Percentiles rank a stretch among this genome's conserved stretches.
Conservation (phyloP, 2,329 filamentous ascomycete species). For the Alternaria postmessia region DNA sequence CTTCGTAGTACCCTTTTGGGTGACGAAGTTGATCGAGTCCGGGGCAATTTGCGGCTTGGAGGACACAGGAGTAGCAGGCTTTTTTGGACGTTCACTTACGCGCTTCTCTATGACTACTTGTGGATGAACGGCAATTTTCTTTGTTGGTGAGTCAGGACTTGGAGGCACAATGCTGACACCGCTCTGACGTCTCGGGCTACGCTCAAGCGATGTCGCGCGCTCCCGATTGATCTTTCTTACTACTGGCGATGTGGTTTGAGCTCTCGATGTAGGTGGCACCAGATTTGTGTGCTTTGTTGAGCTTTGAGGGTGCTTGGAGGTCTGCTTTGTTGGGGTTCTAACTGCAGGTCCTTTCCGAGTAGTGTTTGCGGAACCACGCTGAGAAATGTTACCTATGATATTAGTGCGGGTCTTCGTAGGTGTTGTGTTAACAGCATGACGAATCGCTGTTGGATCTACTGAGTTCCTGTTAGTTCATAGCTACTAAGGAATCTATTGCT, state of each 20-base stretch:
- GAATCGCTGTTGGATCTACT: constrained; percentile 6
- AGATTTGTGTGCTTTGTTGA: not conserved
- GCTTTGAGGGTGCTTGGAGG: not conserved
- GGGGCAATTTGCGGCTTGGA: not conserved
- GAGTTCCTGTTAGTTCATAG: not conserved
- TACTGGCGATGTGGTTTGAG: not conserved
- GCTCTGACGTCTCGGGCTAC: constrained; percentile 14
- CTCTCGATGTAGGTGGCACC: not conserved
- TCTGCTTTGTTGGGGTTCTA: too few species aligned
- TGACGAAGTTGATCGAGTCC: not conserved
- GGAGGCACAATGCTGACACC: constrained; percentile 8
- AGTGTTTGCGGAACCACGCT: not conserved
- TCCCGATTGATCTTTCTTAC: constrained; percentile 3
- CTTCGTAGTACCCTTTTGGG: not conserved
- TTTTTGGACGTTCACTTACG: not conserved
- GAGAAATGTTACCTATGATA: not conserved
- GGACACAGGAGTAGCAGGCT: too few species aligned
- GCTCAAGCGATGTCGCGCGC: constrained; percentile 5
- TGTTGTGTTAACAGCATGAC: constrained; percentile 19
- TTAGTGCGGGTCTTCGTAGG: constrained; percentile 12
- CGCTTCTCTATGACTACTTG: not conserved
- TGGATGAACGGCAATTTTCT: not conserved
- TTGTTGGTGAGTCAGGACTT: constrained; percentile 1
- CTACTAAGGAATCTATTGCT: not conserved
- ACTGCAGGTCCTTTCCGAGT: not conserved